Base-by-base conservation (phyloP, 2,329 filamentous ascomycete genomes). In the Graphium sp. region DNA sequence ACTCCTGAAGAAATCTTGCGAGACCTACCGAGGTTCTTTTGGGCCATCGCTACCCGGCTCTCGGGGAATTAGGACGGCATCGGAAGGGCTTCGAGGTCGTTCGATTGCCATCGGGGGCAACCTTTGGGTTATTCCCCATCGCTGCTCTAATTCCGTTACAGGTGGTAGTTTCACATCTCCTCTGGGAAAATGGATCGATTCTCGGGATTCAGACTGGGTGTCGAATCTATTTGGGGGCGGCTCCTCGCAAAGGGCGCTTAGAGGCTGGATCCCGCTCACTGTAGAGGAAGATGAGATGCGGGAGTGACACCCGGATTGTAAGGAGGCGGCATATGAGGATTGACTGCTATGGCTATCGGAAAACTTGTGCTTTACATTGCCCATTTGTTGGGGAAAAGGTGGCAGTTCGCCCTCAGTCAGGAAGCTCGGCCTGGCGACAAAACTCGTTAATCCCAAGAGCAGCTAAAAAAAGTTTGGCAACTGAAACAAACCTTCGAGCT, bases 211-310 rank as follows among this genome's bases (percentile, higher is more conserved):
- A n/a, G n/a, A n/a, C n/a, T n/a, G n/a, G n/a, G n/a, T n/a, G n/a
- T n/a, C n/a, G n/a, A n/a, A n/a, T n/a, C n/a, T n/a, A n/a, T n/a
- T n/a, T n/a, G n/a, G n/a, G n/a, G n/a, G n/a, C n/a, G n/a, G n/a
- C n/a, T 62, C 55, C 14, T 47, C 43, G 13, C 49, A 35, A 5
- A 49, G 42, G 7, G 46, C 39, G 10, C 42, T 43, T 22, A 52
- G 39, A 9, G 47, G 41, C 32, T 53, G 49, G 6, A 49, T 43
- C 7, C 56, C 55, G 28, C 56, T 56, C 14, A 61, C 49, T 0
- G 62, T 67, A 2, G 65, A 67, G 24, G 59, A 49, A 1, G 64
- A 69, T 2, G 65, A 67, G 28, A 65, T 52, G 21, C 63, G 52
- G 3, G 65, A 69, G 39, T 68, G 62, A 1, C 52, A 49, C 10